Evolutionary conservation across 306 rosid genomes (phyloP), one percentile per base, ranked within the genome.

Genomic region (Luffa aegyptiaca): DNA sequence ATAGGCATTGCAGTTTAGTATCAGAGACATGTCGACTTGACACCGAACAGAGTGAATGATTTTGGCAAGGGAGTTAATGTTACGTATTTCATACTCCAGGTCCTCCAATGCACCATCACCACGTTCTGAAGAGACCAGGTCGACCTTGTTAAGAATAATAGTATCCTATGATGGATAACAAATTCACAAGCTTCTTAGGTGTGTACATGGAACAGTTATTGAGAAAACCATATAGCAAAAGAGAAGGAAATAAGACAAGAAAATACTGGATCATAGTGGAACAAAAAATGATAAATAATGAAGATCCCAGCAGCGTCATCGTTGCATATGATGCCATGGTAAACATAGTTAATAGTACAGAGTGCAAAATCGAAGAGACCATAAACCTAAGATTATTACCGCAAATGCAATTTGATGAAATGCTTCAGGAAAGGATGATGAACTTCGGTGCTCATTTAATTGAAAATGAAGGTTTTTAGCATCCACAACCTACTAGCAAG

Each of bases 61-160:
- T 77, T 80, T 90, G 74, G 89, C 93, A 17, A 95, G 98, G 20
- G 97, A 84, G 57, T 95, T 95, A 72, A 95, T 89, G 76, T 83
- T 88, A 85, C 79, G 92, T 79, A 95, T 92, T 83, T 92, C 98
- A 82, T 84, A 91, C 85, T 90, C 96, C 31, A 95, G 90, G 84
- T 91, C 90, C 86, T 91, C 87, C 85, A 91, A 82, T 83, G 77
- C 81, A 82, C 80, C 84, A 56, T 75, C 91, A 77, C 89, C 85
- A 49, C 87, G 87, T 79, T 91, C 95, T 80, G 89, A 86, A 87
- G 96, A 86, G 81, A 91, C 93, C 93, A 95, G 88, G 89, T 95
- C 98, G 86, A 92, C 96, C 92, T 95, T 95, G 89, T 92, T 95
- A 88, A 95, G 97, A 88, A 92, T 88, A 84, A 91, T 81, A 85